Percentiles rank a stretch among this genome's conserved stretches.
These are phyloP conservation scores for Rhytidhysteron rufulum DNA, from an alignment of 2,329 filamentous ascomycete species.

Conservation along the genomic window DNA sequence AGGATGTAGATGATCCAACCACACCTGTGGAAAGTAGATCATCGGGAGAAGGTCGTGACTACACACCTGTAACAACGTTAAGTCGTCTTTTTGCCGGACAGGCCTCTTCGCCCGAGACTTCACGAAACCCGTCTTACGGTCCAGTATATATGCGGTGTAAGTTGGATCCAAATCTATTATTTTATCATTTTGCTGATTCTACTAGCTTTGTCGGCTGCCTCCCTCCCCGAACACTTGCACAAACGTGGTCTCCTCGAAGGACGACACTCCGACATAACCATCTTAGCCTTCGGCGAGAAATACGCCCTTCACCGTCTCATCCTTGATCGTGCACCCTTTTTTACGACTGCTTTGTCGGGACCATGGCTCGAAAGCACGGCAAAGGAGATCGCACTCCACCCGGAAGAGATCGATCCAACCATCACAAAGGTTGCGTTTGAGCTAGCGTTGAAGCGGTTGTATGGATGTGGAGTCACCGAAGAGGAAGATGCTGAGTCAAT, in stretches of 20 bases:
- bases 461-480: slow-evolving; percentile 46
- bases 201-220: slow-evolving; percentile 29
- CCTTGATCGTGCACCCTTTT: slow-evolving; percentile 55
- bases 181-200: neutral
- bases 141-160: slow-evolving; percentile 31
- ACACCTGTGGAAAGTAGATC: slow-evolving; percentile 33
- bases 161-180: neutral
- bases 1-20: slow-evolving; percentile 47
- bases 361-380: slow-evolving; percentile 54
- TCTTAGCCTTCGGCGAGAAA: slow-evolving; percentile 49
- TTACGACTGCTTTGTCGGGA: slow-evolving; percentile 51
- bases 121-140: slow-evolving; percentile 41
- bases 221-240: slow-evolving; percentile 51
- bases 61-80: slow-evolving; percentile 41
- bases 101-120: slow-evolving; percentile 32
- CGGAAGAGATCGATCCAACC: slow-evolving; percentile 51
- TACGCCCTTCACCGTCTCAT: slow-evolving; percentile 54
- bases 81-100: slow-evolving; percentile 44
- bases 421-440: slow-evolving; percentile 54
- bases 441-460: slow-evolving; percentile 52
- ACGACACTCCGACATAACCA: slow-evolving; percentile 51
- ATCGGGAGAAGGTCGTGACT: slow-evolving; percentile 30
- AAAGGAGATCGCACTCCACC: slow-evolving; percentile 50
- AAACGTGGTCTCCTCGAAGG: slow-evolving; percentile 50
- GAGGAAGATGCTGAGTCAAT: slow-evolving; percentile 53